Base-by-base conservation (phyloP, 352 stramenopile species). In the Globisporangium nodosum region DNA sequence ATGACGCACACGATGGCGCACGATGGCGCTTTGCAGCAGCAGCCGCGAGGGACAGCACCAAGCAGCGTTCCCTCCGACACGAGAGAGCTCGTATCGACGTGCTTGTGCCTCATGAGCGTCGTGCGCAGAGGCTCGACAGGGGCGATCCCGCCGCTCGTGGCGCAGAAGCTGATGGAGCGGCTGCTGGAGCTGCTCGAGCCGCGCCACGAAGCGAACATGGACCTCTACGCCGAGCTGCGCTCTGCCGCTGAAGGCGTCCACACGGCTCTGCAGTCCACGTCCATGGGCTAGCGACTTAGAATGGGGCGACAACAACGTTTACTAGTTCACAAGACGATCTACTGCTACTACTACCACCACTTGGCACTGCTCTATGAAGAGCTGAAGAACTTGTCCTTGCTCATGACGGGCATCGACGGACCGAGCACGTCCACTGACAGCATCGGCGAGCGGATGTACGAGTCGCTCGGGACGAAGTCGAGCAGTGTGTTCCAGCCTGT, bases 161-260 rank as follows among this genome's bases (percentile, higher is more conserved):
- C 75, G 43, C 76, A 87, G 31, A 90, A 81, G 58, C 68, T 90
- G 15, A 66, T 83, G 43, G 74, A 78, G 27, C 74, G 81, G 39
- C 63, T 88, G n/a, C 63, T 90, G 12, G 81, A 88, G 56, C 39
- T 85, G 21, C 62, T 90, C 2, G 71, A 76, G 24, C 81, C 81
- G 6, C 65, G 54, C 2, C 62, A 87, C 58, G 73, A 73, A 9
- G 66, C 64, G 8, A 90, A 90, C 52, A 69, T 85, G 69, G 81
- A 88, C 59, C 63, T 90, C 6, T 88, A 87, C 57, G 56, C 69
- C 11, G 81, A 90, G 54, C 63, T 90, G 12, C 68, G 59, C 4
- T 52, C 67, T 12, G 61, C 70, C 20, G 56, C 55, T 5, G 58
- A 61, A 47, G 54, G 63, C 15, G 42, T 62, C 15, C 47, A 57